Percentiles rank a stretch among this genome's conserved stretches.
Evolutionary conservation across 1,284 basidiomycete genomes (phyloP).

Genomic region (Heterobasidion parviporum): DNA sequence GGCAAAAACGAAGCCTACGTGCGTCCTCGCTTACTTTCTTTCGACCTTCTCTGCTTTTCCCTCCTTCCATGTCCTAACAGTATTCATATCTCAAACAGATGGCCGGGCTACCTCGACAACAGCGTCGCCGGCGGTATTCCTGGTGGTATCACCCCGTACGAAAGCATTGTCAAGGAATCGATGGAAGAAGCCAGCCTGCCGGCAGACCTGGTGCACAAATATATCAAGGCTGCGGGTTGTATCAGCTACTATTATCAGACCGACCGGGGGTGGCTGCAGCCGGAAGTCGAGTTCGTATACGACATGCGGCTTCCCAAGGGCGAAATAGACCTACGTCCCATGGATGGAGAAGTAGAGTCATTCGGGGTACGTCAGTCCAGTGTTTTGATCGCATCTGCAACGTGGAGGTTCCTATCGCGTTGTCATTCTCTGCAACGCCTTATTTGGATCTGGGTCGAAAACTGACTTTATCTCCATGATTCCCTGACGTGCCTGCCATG

Average conservation of each 20-base stretch:
- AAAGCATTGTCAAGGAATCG: slow-evolving; percentile 85
- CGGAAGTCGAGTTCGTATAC: slow-evolving; percentile 82
- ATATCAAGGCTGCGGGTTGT: slow-evolving; percentile 52
- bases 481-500: neutral
- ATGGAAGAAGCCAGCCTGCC: slow-evolving; percentile 85
- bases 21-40: slow-evolving; percentile 19
- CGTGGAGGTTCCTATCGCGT: too few relatives aligned
- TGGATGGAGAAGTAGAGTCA: slow-evolving; percentile 89
- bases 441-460: too few relatives aligned
- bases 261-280: slow-evolving; percentile 71
- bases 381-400: too few relatives aligned
- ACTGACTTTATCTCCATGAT: neutral
- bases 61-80: neutral
- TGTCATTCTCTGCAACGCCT: neutral
- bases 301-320: slow-evolving; percentile 63
- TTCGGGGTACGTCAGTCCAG: slow-evolving; percentile 52
- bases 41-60: neutral
- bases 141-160: slow-evolving; percentile 66
- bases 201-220: slow-evolving; percentile 47
- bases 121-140: slow-evolving; percentile 74
- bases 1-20: slow-evolving; percentile 83
- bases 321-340: slow-evolving; percentile 59
- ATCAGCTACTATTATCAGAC: slow-evolving; percentile 72
- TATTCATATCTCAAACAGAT: slow-evolving; percentile 31
- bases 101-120: slow-evolving; percentile 74